Conservation (phyloP, 306 rosid species). For the Rosa lucieae region DNA sequence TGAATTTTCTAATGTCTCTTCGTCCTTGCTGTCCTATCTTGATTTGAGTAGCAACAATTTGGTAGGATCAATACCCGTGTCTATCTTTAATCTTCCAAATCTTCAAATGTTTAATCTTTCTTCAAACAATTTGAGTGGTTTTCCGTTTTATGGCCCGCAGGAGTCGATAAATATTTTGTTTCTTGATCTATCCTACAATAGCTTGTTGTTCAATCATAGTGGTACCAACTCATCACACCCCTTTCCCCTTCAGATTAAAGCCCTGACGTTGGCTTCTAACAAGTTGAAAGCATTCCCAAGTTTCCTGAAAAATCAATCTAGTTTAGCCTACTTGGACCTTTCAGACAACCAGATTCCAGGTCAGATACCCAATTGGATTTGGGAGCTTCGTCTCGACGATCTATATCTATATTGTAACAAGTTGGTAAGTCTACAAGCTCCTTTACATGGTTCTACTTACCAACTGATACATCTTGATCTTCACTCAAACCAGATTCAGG, state of each 20-base stretch:
- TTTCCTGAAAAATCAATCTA: conserved; percentile 24
- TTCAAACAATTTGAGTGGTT: conserved; percentile 24
- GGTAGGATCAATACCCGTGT: conserved; percentile 40
- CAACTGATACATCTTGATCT: no score
- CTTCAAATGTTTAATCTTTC: conserved; percentile 25
- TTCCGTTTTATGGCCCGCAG: background rate
- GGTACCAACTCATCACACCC: background rate
- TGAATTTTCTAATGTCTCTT: conserved; percentile 22
- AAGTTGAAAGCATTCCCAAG: conserved; percentile 17
- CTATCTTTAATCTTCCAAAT: conserved; percentile 23
- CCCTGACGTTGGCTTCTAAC: conserved; percentile 20
- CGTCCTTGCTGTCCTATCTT: conserved; percentile 11
- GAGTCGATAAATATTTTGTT: background rate
- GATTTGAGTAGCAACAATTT: conserved; percentile 44
- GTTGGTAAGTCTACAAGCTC: conserved; percentile 5
- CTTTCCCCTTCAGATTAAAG: background rate
- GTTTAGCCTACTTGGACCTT: conserved; percentile 12
- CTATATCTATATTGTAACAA: conserved; percentile 12
- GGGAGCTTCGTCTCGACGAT: background rate
- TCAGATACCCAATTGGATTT: conserved; percentile 23
- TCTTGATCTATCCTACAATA: conserved; percentile 29
- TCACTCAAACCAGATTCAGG: no score
- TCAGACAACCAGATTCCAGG: conserved; percentile 22
- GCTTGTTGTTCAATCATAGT: background rate
- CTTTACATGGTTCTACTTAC: background rate